phyloP scores from a whole-genome alignment of 106 monocot genomes.

The Allium fistulosum region DNA sequence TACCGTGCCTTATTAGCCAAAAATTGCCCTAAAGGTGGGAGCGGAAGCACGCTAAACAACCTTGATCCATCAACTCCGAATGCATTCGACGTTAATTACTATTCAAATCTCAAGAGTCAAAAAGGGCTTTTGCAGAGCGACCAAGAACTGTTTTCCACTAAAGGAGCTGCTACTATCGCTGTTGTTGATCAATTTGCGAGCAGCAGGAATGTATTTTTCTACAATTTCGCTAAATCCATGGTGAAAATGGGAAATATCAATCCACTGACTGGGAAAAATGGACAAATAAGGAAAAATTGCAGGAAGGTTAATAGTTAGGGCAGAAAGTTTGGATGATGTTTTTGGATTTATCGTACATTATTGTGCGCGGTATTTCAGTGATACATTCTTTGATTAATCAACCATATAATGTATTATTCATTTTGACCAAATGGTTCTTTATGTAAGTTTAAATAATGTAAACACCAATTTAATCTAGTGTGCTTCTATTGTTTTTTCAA shows the following conservation, averaged over 20 bases:
- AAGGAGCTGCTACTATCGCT: not conserved
- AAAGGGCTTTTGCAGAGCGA: constrained; percentile 30
- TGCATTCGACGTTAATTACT: constrained; percentile 24
- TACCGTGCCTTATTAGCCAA: not conserved
- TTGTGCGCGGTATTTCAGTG: too few species aligned
- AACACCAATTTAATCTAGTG: too few species aligned
- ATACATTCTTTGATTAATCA: too few species aligned
- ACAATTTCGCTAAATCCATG: constrained; percentile 29
- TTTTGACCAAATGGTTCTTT: too few species aligned
- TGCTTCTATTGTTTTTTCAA: too few species aligned
- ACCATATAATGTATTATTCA: too few species aligned
- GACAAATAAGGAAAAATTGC: constrained; percentile 18
- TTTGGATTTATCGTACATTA: too few species aligned
- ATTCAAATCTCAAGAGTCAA: constrained; percentile 8
- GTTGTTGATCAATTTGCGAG: constrained; percentile 9
- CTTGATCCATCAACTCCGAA: constrained; percentile 14
- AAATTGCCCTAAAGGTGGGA: constrained; percentile 13
- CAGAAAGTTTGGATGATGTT: too few species aligned
- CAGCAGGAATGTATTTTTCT: constrained; percentile 12
- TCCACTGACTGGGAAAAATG: constrained; percentile 12
- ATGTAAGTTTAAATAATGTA: too few species aligned
- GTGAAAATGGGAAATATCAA: constrained; percentile 19
- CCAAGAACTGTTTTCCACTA: constrained; percentile 23
- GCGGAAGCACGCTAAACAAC: constrained; percentile 7
- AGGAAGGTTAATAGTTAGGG: not conserved